Evolutionary conservation across 768 basidiomycete species (phyloP).

Genomic region (Psilocybe azurescens): DNA sequence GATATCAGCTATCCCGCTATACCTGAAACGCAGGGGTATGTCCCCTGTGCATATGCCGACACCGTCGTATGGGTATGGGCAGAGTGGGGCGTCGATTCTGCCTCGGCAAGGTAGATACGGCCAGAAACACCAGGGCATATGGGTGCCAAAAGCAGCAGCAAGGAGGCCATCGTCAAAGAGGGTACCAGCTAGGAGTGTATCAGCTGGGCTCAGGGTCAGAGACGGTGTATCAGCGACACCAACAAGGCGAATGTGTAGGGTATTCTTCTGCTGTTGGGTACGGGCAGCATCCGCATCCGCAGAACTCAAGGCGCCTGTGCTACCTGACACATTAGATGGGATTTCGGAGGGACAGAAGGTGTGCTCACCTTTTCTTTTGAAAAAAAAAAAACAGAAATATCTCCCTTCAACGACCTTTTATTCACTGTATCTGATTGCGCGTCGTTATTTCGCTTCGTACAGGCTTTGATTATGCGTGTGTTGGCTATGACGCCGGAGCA

Average conservation of each 20-base stretch:
- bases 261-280: slow-evolving; percentile 24
- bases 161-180: slow-evolving; percentile 13
- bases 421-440: background rate
- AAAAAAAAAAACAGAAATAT: too few species aligned
- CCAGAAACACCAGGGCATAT: slow-evolving; percentile 9
- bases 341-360: slow-evolving; percentile 78
- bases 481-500: slow-evolving; percentile 86
- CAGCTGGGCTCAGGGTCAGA: background rate
- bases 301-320: slow-evolving; percentile 26
- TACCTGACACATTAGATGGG: slow-evolving; percentile 60
- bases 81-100: slow-evolving; percentile 17
- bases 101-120: slow-evolving; percentile 15
- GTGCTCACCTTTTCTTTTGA: slow-evolving; percentile 4
- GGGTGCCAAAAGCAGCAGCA: slow-evolving; percentile 8
- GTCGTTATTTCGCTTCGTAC: background rate
- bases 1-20: slow-evolving; percentile 52
- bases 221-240: background rate
- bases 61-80: slow-evolving; percentile 30
- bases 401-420: too few species aligned
- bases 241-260: slow-evolving; percentile 21
- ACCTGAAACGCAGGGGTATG: slow-evolving; percentile 36
- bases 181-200: slow-evolving; percentile 11
- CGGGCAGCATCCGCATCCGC: slow-evolving; percentile 23
- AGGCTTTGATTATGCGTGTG: slow-evolving; percentile 81
- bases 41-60: slow-evolving; percentile 27